Percentiles rank a stretch among this genome's conserved stretches.
Evolutionary conservation across 495 filamentous ascomycete species (phyloP).

Genomic region (Amorphotheca resinae): DNA sequence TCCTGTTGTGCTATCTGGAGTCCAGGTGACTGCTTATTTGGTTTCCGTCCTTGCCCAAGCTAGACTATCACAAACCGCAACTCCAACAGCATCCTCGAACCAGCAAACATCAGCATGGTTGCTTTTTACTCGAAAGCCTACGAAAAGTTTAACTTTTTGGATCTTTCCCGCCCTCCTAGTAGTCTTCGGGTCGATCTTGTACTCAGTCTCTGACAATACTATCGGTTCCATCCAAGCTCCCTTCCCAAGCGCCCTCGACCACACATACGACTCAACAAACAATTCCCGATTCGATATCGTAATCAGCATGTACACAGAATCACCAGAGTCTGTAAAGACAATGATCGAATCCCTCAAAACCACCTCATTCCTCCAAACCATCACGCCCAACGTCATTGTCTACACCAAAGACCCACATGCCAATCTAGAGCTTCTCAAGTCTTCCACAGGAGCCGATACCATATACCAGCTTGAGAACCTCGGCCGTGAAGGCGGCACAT

Average conservation of each 20-base stretch:
- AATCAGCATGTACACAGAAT: constrained; percentile 27
- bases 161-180: too few relatives aligned
- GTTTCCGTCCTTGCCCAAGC: too few relatives aligned
- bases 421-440: constrained; percentile 14
- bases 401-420: constrained; percentile 27
- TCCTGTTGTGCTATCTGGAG: too few relatives aligned
- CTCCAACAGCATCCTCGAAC: too few relatives aligned
- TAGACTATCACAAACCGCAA: too few relatives aligned
- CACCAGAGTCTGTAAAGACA: constrained; percentile 18
- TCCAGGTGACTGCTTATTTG: too few relatives aligned
- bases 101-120: too few relatives aligned
- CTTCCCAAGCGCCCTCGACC: constrained; percentile 9
- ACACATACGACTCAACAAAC: constrained; percentile 5
- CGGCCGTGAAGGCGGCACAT: constrained; percentile 33
- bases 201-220: neutral
- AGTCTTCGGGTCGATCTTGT: too few relatives aligned
- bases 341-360: constrained; percentile 13
- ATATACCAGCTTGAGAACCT: constrained; percentile 25
- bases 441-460: constrained; percentile 20
- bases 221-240: neutral
- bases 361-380: constrained; percentile 10
- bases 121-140: too few relatives aligned
- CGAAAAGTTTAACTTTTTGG: too few relatives aligned
- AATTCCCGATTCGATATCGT: constrained; percentile 31
- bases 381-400: constrained; percentile 23